These are phyloP conservation scores for Aspergillus sclerotioniger DNA, from an alignment of 495 filamentous ascomycete species.

Conservation along the genomic window DNA sequence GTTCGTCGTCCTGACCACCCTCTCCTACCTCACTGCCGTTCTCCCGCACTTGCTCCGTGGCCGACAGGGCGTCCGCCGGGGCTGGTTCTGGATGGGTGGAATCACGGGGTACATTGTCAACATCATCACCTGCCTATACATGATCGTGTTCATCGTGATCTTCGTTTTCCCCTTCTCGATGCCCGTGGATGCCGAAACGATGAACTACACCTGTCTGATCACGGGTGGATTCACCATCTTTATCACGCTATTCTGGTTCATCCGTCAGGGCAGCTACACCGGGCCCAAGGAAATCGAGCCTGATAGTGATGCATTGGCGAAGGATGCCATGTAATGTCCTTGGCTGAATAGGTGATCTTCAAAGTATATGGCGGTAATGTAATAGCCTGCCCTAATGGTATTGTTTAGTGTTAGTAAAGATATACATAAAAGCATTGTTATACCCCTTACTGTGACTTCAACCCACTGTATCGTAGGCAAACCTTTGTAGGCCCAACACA, in stretches of 20 bases:
- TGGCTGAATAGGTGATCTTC: neutral
- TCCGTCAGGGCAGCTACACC: slow-evolving; percentile 11
- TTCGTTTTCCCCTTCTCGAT: slow-evolving; percentile 73
- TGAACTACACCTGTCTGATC: slow-evolving; percentile 74
- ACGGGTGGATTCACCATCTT: slow-evolving; percentile 57
- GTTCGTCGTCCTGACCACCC: slow-evolving; percentile 65
- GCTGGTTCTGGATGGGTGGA: slow-evolving; percentile 67
- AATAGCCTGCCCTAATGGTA: neutral
- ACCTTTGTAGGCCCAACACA: neutral
- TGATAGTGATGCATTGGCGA: neutral
- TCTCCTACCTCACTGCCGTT: slow-evolving; percentile 75
- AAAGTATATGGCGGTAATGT: neutral
- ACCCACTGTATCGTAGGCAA: neutral
- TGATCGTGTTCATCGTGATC: slow-evolving; percentile 67
- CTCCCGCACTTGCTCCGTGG: slow-evolving; percentile 67
- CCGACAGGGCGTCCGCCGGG: slow-evolving; percentile 60
- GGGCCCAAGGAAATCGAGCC: slow-evolving; percentile 7
- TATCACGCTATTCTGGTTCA: slow-evolving; percentile 35
- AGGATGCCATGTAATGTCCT: neutral
- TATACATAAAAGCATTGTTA: slow-evolving; percentile 1
- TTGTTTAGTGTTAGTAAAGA: neutral
- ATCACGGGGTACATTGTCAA: slow-evolving; percentile 60
- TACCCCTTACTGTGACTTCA: neutral
- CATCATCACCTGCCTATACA: slow-evolving; percentile 57
- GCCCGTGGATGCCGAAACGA: slow-evolving; percentile 53